Evolutionary conservation across 2,329 filamentous ascomycete species (phyloP), one percentile per base, ranked within the genome.

Genomic region (Colletotrichum phormii): DNA sequence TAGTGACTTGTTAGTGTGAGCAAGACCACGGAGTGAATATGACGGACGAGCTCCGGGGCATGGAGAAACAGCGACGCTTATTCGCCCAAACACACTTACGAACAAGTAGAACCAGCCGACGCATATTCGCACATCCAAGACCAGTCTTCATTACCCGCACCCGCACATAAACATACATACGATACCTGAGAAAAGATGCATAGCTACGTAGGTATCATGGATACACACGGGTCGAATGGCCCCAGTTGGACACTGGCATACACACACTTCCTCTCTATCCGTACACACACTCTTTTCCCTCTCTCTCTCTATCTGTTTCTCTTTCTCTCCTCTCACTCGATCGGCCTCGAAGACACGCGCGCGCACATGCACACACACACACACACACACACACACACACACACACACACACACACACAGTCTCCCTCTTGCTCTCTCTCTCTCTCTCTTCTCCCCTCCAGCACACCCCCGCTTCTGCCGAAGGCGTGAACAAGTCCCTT

Each of bases 391-490:
- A 22, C 63, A 29, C 63, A 55, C 55, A 46, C 57, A 49, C n/a
- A 31, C 42, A 18, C 63, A 31, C 53, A 64, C 22, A 8, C 59
- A 33, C 59, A 42, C 64, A 54, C 58, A 57, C 49, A 64, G 31
- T 64, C 57, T 62, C 57, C 31, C 24, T 22, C 13, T 26, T 24
- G 54, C 60, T 57, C 46, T 35, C 24, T 37, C 46, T 33, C 46
- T 35, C 18, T n/a, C 9, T 49, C 42, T 49, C 42, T 49, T 18
- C 18, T 49, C 42, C 67, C 22, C 62, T 55, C 37, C 51, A 70
- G 37, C 24, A 35, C 65, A 42, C 66, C 74, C 72, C 74, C 72
- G 67, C 64, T 73, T 75, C 73, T 75, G 73, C 73, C 74, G 74
- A 64, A 65, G 37, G 62, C 63, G 65, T 57, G 65, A 67, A 59